phyloP scores from a whole-genome alignment of 345 rosid genomes.

The Chamaenerion angustifolium region DNA sequence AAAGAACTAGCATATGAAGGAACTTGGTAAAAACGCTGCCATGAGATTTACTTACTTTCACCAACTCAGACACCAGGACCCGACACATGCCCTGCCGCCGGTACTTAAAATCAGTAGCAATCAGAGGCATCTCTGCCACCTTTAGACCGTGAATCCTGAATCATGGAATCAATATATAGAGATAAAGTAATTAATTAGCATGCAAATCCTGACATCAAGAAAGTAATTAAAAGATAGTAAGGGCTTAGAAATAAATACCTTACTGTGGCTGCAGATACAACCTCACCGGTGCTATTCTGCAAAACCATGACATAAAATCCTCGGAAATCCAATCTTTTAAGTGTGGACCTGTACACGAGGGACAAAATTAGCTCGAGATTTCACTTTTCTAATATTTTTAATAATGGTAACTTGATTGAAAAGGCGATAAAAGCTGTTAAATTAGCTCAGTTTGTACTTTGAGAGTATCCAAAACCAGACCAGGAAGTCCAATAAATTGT shows the following conservation, averaged over 20 bases:
- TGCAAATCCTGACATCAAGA: neutral
- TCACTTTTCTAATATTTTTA: neutral
- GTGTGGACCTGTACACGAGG: slow-evolving; percentile 21
- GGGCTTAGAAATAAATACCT: slow-evolving; percentile 15
- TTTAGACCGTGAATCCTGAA: slow-evolving; percentile 27
- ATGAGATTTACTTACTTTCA: slow-evolving; percentile 19
- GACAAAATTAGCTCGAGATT: neutral
- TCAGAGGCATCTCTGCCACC: slow-evolving; percentile 39
- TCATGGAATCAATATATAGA: slow-evolving; percentile 2
- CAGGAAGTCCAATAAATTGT: no score
- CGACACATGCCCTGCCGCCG: slow-evolving; percentile 40
- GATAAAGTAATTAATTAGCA: neutral
- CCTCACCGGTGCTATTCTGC: slow-evolving; percentile 23
- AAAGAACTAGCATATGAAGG: neutral
- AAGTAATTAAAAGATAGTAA: neutral
- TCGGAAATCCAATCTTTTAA: slow-evolving; percentile 23
- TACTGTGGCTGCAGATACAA: slow-evolving; percentile 27
- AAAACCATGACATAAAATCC: slow-evolving; percentile 33
- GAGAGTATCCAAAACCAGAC: no score
- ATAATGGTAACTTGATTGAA: no score
- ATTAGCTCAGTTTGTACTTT: no score
- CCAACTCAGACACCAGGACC: slow-evolving; percentile 22
- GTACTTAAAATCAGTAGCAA: slow-evolving; percentile 27
- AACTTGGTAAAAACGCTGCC: neutral
- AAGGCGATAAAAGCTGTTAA: no score